A percentile compares a stretch with the other conserved stretches of the same genome.
phyloP scores from a whole-genome alignment of 2,329 filamentous ascomycete species.

The Nemania diffusa region DNA sequence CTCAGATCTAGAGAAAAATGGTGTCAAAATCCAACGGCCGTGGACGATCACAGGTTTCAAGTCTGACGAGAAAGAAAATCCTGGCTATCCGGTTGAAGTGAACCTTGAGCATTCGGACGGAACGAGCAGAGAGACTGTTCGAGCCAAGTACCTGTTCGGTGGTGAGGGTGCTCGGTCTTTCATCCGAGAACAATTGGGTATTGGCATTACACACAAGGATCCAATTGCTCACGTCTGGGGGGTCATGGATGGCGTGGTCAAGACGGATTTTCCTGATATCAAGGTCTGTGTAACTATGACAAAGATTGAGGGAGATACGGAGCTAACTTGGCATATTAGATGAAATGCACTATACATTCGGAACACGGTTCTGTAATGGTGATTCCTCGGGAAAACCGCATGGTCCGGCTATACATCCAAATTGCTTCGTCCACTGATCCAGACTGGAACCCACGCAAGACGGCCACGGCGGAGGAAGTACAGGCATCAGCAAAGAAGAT shows the following conservation, averaged over 20 bases:
- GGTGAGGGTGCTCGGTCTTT: constrained; percentile 77
- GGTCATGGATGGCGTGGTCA: constrained; percentile 78
- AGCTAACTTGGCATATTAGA: constrained; percentile 63
- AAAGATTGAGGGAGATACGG: not conserved
- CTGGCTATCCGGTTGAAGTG: constrained; percentile 83
- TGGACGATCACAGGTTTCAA: constrained; percentile 72
- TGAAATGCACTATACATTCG: constrained; percentile 82
- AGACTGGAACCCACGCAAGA: constrained; percentile 70
- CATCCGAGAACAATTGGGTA: constrained; percentile 71
- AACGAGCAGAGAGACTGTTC: constrained; percentile 71
- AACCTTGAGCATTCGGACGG: constrained; percentile 81
- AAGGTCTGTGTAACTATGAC: constrained; percentile 59
- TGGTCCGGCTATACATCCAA: constrained; percentile 76
- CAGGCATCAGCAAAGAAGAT: constrained; percentile 73
- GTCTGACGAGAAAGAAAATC: constrained; percentile 64
- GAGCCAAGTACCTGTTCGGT: constrained; percentile 76
- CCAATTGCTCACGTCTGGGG: constrained; percentile 79
- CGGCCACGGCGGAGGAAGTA: constrained; percentile 71
- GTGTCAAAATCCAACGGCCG: constrained; percentile 68
- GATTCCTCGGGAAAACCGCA: constrained; percentile 72
- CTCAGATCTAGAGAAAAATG: constrained; percentile 70
- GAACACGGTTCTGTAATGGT: constrained; percentile 81
- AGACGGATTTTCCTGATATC: constrained; percentile 81
- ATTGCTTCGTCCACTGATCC: constrained; percentile 69
- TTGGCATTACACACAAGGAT: constrained; percentile 77